phyloP scores from a whole-genome alignment of 352 stramenopile species.

The Pythium aristosporum region DNA sequence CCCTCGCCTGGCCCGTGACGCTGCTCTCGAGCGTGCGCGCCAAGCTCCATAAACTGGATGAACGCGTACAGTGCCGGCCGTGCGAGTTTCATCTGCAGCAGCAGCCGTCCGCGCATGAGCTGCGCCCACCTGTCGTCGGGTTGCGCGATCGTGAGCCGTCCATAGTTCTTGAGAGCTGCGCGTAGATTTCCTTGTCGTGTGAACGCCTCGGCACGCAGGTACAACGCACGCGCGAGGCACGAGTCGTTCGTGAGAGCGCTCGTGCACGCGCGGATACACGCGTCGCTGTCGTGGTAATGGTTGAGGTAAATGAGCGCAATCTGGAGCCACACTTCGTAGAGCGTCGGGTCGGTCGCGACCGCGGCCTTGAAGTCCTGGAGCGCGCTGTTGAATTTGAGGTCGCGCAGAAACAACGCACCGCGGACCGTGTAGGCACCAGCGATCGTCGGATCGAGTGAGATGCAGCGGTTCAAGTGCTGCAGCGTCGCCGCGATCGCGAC shows the following conservation, averaged over 20 bases:
- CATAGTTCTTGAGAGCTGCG: slow-evolving; percentile 63
- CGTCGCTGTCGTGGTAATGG: slow-evolving; percentile 75
- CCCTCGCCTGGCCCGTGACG: background rate
- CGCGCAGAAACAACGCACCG: slow-evolving; percentile 63
- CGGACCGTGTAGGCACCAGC: slow-evolving; percentile 71
- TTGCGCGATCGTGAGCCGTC: slow-evolving; percentile 53
- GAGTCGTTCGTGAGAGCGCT: slow-evolving; percentile 67
- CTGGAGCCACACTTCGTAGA: slow-evolving; percentile 78
- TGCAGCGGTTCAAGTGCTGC: slow-evolving; percentile 58
- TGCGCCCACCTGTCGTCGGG: slow-evolving; percentile 63
- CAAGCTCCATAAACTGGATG: slow-evolving; percentile 67
- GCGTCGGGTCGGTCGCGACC: slow-evolving; percentile 64
- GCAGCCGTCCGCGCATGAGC: slow-evolving; percentile 52
- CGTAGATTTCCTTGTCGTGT: slow-evolving; percentile 57
- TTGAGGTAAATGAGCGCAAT: slow-evolving; percentile 81
- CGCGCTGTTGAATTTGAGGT: slow-evolving; percentile 72
- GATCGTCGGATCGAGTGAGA: slow-evolving; percentile 74
- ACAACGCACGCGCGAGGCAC: slow-evolving; percentile 55
- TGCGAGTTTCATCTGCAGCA: slow-evolving; percentile 55
- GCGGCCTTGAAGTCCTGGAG: slow-evolving; percentile 82
- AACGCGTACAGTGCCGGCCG: slow-evolving; percentile 73
- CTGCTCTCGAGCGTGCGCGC: slow-evolving; percentile 14
- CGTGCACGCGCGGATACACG: slow-evolving; percentile 61
- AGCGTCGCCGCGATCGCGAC: slow-evolving; percentile 39
- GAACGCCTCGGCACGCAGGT: slow-evolving; percentile 63